Conservation (phyloP, 2,329 filamentous ascomycete species). For the Didymellaceae sp. region DNA sequence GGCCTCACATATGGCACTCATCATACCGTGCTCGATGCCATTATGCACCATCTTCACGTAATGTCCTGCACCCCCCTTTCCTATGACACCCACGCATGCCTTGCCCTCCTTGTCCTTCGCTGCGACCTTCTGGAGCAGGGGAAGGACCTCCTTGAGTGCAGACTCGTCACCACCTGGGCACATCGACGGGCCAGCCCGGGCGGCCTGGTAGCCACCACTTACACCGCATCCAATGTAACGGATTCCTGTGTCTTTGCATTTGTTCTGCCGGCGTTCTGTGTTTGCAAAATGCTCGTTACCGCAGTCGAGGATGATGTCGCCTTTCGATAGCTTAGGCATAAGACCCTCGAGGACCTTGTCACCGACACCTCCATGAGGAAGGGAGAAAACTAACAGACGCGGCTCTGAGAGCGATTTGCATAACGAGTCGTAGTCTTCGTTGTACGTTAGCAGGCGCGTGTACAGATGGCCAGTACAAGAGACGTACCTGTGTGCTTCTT, state of each 20-base stretch:
- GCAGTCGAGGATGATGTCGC: slow-evolving; percentile 72
- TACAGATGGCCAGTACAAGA: not conserved
- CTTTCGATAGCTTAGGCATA: slow-evolving; percentile 60
- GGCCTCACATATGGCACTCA: slow-evolving; percentile 68
- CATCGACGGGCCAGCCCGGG: slow-evolving; percentile 70
- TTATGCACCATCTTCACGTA: slow-evolving; percentile 81
- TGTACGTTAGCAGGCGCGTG: slow-evolving; percentile 19
- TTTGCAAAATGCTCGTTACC: slow-evolving; percentile 72
- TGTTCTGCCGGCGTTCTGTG: slow-evolving; percentile 67
- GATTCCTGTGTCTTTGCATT: slow-evolving; percentile 64
- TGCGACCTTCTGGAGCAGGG: slow-evolving; percentile 65
- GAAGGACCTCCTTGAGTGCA: slow-evolving; percentile 65
- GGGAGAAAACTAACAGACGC: slow-evolving; percentile 60
- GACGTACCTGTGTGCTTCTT: slow-evolving; percentile 46
- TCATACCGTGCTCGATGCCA: slow-evolving; percentile 76
- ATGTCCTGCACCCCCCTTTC: slow-evolving; percentile 69
- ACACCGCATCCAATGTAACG: slow-evolving; percentile 72
- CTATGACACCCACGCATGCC: slow-evolving; percentile 67
- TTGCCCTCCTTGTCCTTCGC: slow-evolving; percentile 66
- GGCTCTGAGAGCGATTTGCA: slow-evolving; percentile 57
- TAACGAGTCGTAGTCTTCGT: slow-evolving; percentile 57
- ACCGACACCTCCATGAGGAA: slow-evolving; percentile 58
- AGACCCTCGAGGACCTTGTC: slow-evolving; percentile 57
- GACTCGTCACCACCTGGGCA: slow-evolving; percentile 68
- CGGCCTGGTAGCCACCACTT: slow-evolving; percentile 72